A percentile compares a stretch with the other conserved stretches of the same genome.
Evolutionary conservation across 2,329 filamentous ascomycete species (phyloP).

Genomic region (Stagonosporopsis cucurbitacearum): DNA sequence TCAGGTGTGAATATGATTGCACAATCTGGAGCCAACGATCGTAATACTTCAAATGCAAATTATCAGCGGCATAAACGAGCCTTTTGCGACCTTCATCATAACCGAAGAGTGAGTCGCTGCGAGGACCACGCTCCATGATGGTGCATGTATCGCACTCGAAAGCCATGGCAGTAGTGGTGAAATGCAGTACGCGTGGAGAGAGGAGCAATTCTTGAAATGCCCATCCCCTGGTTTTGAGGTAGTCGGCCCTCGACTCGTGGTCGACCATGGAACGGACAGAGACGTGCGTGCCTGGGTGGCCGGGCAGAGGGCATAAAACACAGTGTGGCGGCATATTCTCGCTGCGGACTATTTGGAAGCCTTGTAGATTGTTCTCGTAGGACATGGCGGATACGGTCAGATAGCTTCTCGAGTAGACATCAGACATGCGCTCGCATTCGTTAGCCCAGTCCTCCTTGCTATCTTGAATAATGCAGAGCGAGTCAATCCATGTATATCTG

Average conservation of each 20-base stretch:
- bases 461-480: slow-evolving; percentile 14
- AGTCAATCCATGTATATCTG: slow-evolving; percentile 20
- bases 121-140: slow-evolving; percentile 7
- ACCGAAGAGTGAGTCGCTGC: slow-evolving; percentile 5
- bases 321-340: neutral
- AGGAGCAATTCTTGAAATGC: slow-evolving; percentile 31
- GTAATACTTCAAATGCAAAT: neutral
- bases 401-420: slow-evolving; percentile 10
- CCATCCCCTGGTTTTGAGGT: slow-evolving; percentile 19
- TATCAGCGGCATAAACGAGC: neutral
- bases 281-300: neutral
- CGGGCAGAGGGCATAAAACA: neutral
- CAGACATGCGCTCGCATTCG: slow-evolving; percentile 11
- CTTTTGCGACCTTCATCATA: slow-evolving; percentile 6
- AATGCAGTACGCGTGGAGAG: slow-evolving; percentile 27
- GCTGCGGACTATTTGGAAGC: neutral
- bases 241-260: slow-evolving; percentile 7
- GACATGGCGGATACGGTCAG: slow-evolving; percentile 15
- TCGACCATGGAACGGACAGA: slow-evolving; percentile 9
- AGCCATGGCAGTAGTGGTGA: slow-evolving; percentile 18
- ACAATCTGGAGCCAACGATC: slow-evolving; percentile 15
- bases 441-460: slow-evolving; percentile 14
- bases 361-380: slow-evolving; percentile 8
- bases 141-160: slow-evolving; percentile 24
- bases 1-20: slow-evolving; percentile 8